Evolutionary conservation across 2,329 filamentous ascomycete species (phyloP).

Genomic region (Alternaria incomplexa): DNA sequence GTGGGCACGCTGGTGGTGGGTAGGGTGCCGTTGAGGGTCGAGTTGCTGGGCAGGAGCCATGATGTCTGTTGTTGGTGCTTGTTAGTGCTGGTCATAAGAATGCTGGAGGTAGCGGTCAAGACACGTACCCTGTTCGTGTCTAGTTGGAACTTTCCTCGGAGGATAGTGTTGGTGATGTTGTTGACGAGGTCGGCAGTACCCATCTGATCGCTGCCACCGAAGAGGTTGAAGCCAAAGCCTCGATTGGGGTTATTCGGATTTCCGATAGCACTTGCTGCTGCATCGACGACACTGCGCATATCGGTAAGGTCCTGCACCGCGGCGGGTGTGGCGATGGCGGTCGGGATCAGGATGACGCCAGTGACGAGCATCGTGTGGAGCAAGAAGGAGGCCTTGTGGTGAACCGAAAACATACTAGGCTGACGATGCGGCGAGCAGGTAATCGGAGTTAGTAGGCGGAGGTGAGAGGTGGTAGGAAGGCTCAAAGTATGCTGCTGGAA

Average conservation of each 20-base stretch:
- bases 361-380: constrained; percentile 35
- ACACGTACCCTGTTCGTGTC: constrained; percentile 37
- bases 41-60: constrained; percentile 21
- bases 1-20: not conserved
- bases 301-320: constrained; percentile 40
- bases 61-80: constrained; percentile 11
- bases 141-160: constrained; percentile 39
- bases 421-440: constrained; percentile 7
- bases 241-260: constrained; percentile 33
- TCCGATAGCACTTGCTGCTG: constrained; percentile 37
- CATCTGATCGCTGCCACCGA: constrained; percentile 21
- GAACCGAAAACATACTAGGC: constrained; percentile 14
- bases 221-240: constrained; percentile 32
- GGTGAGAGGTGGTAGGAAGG: constrained; percentile 6
- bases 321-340: constrained; percentile 30
- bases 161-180: constrained; percentile 41
- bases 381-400: not conserved
- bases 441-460: not conserved
- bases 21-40: constrained; percentile 10
- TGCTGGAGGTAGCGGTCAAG: not conserved
- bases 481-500: constrained; percentile 16
- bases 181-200: constrained; percentile 41
- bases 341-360: constrained; percentile 32
- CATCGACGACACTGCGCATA: constrained; percentile 35
- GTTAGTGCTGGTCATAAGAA: not conserved